Evolutionary conservation across 352 stramenopile species (phyloP).

Genomic region (Phytopythium boreale): DNA sequence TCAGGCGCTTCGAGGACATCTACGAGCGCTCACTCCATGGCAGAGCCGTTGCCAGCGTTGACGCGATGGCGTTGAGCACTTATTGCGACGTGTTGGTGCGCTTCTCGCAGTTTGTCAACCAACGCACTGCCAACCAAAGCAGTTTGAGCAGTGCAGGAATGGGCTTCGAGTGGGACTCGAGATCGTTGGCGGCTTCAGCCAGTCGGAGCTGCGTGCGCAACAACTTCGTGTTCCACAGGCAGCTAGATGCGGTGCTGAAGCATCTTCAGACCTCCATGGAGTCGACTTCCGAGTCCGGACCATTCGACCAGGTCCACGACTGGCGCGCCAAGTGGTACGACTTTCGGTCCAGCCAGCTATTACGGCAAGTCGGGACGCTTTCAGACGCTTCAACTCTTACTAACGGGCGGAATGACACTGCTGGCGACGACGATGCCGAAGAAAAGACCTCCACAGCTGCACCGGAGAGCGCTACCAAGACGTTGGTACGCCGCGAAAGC

Average conservation of each 20-base stretch:
- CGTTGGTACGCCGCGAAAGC: neutral
- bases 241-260: neutral
- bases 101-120: constrained; percentile 2
- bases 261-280: neutral
- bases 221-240: constrained; percentile 7
- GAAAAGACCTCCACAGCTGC: neutral
- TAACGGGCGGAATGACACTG: neutral
- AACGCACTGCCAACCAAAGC: neutral
- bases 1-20: neutral
- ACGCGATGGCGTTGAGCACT: neutral
- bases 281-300: neutral
- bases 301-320: neutral
- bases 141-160: neutral
- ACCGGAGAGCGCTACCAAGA: neutral
- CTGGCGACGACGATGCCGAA: neutral
- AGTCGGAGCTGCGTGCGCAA: constrained; percentile 1
- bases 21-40: neutral
- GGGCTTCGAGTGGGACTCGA: constrained; percentile 1
- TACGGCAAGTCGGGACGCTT: neutral
- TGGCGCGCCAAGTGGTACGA: neutral
- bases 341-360: constrained; percentile 4
- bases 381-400: neutral
- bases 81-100: neutral
- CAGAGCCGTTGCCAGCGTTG: neutral
- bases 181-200: neutral